Evolutionary conservation across 495 filamentous ascomycete species (phyloP), one percentile per base, ranked within the genome.

Genomic region (Aspergillus bertholletiae): DNA sequence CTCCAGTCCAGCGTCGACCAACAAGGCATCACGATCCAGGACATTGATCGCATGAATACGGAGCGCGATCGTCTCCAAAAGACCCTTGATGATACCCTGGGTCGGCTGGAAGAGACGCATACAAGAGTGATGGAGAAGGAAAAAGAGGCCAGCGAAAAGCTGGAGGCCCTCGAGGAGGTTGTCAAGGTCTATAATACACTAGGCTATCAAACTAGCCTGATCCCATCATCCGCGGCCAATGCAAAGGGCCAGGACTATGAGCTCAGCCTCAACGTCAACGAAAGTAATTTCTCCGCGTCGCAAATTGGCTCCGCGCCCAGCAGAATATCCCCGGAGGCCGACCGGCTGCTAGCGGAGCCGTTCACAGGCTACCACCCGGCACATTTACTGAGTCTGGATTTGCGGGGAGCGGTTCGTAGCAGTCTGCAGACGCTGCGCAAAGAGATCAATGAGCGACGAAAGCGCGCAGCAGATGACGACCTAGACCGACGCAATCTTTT

Each of bases 11-110:
- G 87, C 15, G 88, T 99, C 35, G 92, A 97, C 65, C 84, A 84
- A 55, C 90, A 95, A 64, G 94, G 93, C 4, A 91, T 99, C 60
- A 94, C 89, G 44, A 92, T 95, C 63, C 87, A 90, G 67, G 95
- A 97, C 76, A 97, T 99, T 67, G 94, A 99, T 78, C 92, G 92
- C 63, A 96, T 99, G 93, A 96, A 89, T 58, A 84, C 87, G 20
- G 94, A 97, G 67, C 85, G 92, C 28, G 94, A 97, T 64, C 86
- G 95, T 12, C 80, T 97, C 28, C 88, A 94, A 48, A 93, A 87
- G 62, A 87, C 82, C 35, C 84, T 96, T 47, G 88, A 95, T 53
- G 80, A 86, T 11, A 88, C 91, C 0, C 74, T 80, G 18, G 71
- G 77, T 55, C 79, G 89, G 52, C 78, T 96, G 1, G 89, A 93